phyloP scores from a whole-genome alignment of 768 basidiomycete genomes.

The Pholiota conissans region DNA sequence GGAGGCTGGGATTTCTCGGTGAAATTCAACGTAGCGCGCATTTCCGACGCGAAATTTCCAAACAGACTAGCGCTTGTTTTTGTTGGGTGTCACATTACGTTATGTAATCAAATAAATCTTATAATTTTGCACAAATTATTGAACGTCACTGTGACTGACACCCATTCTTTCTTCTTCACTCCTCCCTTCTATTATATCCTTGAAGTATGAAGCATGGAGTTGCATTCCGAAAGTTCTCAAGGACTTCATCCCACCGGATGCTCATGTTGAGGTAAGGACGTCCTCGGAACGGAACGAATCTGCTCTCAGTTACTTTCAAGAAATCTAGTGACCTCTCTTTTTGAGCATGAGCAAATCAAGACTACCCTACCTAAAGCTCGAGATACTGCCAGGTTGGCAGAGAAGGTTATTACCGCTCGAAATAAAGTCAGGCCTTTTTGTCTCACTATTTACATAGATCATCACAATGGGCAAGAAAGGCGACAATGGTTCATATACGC shows the following conservation, averaged over 20 bases:
- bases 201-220: slow-evolving; percentile 88
- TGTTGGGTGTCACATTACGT: no score
- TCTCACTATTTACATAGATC: slow-evolving; percentile 47
- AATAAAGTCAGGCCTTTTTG: neutral
- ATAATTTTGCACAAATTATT: neutral
- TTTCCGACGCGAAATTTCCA: no score
- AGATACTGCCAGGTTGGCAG: slow-evolving; percentile 87
- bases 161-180: no score
- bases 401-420: slow-evolving; percentile 63
- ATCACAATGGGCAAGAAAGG: slow-evolving; percentile 93
- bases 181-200: neutral
- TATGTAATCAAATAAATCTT: slow-evolving; percentile 11
- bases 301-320: slow-evolving; percentile 38
- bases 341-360: slow-evolving; percentile 94
- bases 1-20: no score
- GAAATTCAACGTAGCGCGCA: no score
- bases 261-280: slow-evolving; percentile 79
- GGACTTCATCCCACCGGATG: slow-evolving; percentile 89
- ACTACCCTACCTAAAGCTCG: slow-evolving; percentile 96
- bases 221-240: slow-evolving; percentile 88
- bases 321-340: slow-evolving; percentile 90
- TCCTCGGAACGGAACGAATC: neutral
- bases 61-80: no score
- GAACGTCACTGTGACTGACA: no score
- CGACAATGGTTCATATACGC: slow-evolving; percentile 62